phyloP scores from a whole-genome alignment of 352 stramenopile species.

The Thalassiosira livingstoniorum region DNA sequence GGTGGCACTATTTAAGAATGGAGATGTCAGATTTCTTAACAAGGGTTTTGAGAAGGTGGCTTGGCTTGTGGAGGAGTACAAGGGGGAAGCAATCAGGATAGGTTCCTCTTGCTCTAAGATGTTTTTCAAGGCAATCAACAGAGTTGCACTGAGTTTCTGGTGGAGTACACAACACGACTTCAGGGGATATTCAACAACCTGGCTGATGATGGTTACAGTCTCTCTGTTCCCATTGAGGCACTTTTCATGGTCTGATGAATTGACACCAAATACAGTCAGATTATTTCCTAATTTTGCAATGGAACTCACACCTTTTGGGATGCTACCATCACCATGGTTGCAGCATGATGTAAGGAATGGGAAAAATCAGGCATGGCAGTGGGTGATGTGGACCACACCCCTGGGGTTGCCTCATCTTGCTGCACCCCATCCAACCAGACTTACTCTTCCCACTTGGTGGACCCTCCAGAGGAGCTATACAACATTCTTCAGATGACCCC shows the following conservation, averaged over 20 bases:
- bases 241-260: background rate
- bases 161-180: background rate
- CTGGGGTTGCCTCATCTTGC: background rate
- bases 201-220: background rate
- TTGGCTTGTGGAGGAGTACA: background rate
- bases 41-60: background rate
- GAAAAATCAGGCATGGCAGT: background rate
- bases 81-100: background rate
- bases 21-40: background rate
- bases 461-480: background rate
- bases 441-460: background rate
- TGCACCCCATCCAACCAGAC: background rate
- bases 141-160: background rate
- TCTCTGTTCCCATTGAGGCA: background rate
- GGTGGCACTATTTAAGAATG: background rate
- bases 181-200: background rate
- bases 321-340: background rate
- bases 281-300: background rate
- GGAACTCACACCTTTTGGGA: background rate
- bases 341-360: background rate
- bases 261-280: background rate
- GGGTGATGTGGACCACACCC: background rate
- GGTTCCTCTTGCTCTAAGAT: background rate
- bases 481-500: background rate
- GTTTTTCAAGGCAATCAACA: background rate